A percentile compares a stretch with the other conserved stretches of the same genome.
phyloP scores from a whole-genome alignment of 805 yeast species.

The Ogataea trehalophila region DNA sequence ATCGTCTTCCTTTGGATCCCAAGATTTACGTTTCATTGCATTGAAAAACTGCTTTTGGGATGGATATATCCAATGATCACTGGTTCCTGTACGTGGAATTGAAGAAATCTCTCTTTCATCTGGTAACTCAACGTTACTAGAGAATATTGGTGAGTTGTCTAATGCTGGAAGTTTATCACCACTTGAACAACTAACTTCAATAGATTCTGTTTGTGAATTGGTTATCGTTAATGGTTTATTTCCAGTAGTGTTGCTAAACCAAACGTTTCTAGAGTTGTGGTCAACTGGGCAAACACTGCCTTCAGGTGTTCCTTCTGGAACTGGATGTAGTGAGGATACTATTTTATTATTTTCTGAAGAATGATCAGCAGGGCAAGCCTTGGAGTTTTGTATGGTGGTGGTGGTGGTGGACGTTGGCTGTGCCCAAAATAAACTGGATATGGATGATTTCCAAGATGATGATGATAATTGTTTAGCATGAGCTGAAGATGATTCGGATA shows the following conservation, averaged over 20 bases:
- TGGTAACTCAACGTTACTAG: conserved; percentile 44
- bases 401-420: not conserved
- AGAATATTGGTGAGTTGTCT: conserved; percentile 27
- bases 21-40: conserved; percentile 87
- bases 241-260: conserved; percentile 24
- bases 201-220: conserved; percentile 30
- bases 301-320: conserved; percentile 16
- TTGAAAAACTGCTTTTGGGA: conserved; percentile 91
- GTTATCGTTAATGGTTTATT: conserved; percentile 9
- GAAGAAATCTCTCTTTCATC: conserved; percentile 74
- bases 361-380: conserved; percentile 5
- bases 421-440: conserved; percentile 6
- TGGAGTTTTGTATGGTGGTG: not conserved
- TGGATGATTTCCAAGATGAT: not conserved
- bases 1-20: conserved; percentile 77
- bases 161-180: conserved; percentile 37
- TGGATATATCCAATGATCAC: conserved; percentile 87
- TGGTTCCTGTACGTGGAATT: conserved; percentile 72
- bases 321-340: conserved; percentile 2
- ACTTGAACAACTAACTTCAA: conserved; percentile 29
- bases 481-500: not conserved
- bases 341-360: not conserved
- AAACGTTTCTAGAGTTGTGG: conserved; percentile 32
- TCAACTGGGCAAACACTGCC: conserved; percentile 36
- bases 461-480: not conserved